Evolutionary conservation across 2,329 filamentous ascomycete genomes (phyloP).

Genomic region (Verticillium isaacii): DNA sequence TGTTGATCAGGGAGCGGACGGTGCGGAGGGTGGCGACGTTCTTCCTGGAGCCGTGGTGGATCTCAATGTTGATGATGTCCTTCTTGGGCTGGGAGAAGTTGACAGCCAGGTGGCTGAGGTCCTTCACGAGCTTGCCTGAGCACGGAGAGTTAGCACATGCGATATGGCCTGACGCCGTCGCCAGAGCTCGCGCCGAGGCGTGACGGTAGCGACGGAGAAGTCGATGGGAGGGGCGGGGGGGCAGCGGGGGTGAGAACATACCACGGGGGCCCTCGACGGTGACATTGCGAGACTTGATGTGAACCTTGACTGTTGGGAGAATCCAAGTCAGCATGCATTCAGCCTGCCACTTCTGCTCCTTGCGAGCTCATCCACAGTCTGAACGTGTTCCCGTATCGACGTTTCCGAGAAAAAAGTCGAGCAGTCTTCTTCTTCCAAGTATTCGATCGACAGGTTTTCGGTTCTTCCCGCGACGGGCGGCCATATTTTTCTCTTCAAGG

Average conservation of each 20-base stretch:
- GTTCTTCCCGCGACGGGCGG: slow-evolving; percentile 1
- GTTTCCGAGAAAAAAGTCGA: slow-evolving; percentile 8
- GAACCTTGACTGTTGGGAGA: slow-evolving; percentile 76
- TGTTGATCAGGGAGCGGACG: slow-evolving; percentile 97
- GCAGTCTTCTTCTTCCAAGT: slow-evolving; percentile 5
- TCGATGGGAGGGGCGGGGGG: background rate
- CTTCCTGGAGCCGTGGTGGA: slow-evolving; percentile 98
- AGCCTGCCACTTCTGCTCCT: slow-evolving; percentile 16
- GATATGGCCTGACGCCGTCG: slow-evolving; percentile 9
- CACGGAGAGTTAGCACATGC: slow-evolving; percentile 5
- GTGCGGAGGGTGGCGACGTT: slow-evolving; percentile 96
- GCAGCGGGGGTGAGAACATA: slow-evolving; percentile 35
- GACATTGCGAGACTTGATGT: slow-evolving; percentile 94
- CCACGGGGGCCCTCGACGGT: slow-evolving; percentile 96
- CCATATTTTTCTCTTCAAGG: background rate
- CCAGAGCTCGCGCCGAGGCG: slow-evolving; percentile 4
- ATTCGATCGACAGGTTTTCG: slow-evolving; percentile 1
- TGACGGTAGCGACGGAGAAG: background rate
- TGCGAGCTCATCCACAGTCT: slow-evolving; percentile 17
- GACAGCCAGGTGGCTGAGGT: slow-evolving; percentile 93
- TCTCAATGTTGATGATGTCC: slow-evolving; percentile 89
- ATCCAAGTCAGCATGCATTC: slow-evolving; percentile 27
- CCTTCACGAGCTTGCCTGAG: slow-evolving; percentile 89
- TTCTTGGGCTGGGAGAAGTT: slow-evolving; percentile 87
- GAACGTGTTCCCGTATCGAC: slow-evolving; percentile 12